Evolutionary conservation across 1,139 yeast genomes (phyloP).

Genomic region (Williopsis jadinii): DNA sequence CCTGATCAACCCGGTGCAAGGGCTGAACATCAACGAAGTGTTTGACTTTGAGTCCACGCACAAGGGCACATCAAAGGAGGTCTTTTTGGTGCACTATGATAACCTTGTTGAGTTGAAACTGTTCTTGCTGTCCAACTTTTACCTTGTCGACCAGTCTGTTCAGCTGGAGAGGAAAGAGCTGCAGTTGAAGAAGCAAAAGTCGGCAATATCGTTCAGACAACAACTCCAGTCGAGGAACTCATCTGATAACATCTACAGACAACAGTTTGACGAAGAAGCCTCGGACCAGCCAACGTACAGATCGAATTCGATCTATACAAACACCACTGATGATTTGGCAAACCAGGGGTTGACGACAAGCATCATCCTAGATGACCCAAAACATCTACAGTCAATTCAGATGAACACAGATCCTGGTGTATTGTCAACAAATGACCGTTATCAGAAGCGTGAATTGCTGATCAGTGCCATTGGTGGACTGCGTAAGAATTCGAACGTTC

Average conservation of each 20-base stretch:
- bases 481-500: constrained; percentile 36
- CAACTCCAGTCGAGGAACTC: constrained; percentile 9
- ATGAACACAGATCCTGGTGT: constrained; percentile 33
- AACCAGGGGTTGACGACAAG: constrained; percentile 15
- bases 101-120: constrained; percentile 37
- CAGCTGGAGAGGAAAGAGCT: constrained; percentile 12
- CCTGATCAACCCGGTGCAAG: constrained; percentile 8
- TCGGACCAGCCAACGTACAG: constrained; percentile 1
- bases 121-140: constrained; percentile 25
- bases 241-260: constrained; percentile 2
- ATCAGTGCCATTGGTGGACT: constrained; percentile 47
- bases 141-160: constrained; percentile 25
- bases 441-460: constrained; percentile 16
- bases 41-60: constrained; percentile 29
- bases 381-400: constrained; percentile 26
- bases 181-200: constrained; percentile 14
- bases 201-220: constrained; percentile 17
- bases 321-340: constrained; percentile 14
- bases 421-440: constrained; percentile 16
- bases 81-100: constrained; percentile 38
- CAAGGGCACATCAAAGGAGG: constrained; percentile 26
- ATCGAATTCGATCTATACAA: constrained; percentile 17
- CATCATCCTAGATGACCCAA: constrained; percentile 28
- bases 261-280: neutral
- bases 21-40: constrained; percentile 20